phyloP scores from a whole-genome alignment of 1,284 basidiomycete genomes.

The Singerocomus inundabilis region DNA sequence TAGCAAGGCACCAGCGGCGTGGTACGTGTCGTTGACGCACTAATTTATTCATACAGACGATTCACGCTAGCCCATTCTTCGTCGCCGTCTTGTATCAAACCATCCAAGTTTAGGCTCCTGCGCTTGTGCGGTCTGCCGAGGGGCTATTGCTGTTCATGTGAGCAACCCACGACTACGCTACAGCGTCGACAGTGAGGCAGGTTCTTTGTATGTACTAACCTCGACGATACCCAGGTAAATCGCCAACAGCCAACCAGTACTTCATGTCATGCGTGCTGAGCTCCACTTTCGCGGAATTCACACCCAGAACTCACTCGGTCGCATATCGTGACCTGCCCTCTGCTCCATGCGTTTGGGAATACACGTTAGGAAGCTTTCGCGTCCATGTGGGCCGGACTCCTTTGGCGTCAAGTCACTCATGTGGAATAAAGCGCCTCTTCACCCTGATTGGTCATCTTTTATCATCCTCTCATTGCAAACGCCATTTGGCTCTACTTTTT shows the following conservation, averaged over 20 bases:
- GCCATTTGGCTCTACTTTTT: neutral
- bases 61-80: neutral
- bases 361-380: neutral
- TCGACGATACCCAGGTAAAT: neutral
- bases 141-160: neutral
- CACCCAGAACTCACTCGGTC: neutral
- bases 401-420: neutral
- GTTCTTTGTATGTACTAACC: too few relatives aligned
- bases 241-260: neutral
- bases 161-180: neutral
- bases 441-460: neutral
- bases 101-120: conserved; percentile 5
- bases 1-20: too few relatives aligned
- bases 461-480: conserved; percentile 1
- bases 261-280: neutral
- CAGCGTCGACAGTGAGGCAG: neutral
- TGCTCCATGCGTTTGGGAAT: neutral
- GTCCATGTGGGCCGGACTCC: conserved; percentile 2
- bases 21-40: too few relatives aligned
- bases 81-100: neutral
- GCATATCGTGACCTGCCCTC: neutral
- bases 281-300: neutral
- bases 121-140: neutral
- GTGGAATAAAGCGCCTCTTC: neutral
- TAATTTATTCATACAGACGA: too few relatives aligned